Evolutionary conservation across 2,329 filamentous ascomycete genomes (phyloP).

Genomic region (Lasiodiplodia sp.): DNA sequence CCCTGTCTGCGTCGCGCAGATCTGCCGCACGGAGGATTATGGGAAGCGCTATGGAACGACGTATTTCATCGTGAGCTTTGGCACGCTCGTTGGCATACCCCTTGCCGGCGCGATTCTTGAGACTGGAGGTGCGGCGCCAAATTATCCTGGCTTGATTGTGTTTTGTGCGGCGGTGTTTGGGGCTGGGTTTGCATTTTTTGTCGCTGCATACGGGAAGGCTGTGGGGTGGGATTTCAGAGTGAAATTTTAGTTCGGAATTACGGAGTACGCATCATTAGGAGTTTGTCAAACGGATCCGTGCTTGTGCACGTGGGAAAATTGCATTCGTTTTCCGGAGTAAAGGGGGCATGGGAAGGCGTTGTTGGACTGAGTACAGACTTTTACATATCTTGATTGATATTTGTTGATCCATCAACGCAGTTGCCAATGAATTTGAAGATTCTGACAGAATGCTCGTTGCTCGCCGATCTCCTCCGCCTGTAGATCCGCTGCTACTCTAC

Average conservation of each 20-base stretch:
- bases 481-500: too few species aligned
- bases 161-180: slow-evolving; percentile 36
- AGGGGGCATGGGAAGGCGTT: too few species aligned
- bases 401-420: too few species aligned
- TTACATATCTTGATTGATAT: too few species aligned
- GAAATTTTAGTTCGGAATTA: neutral
- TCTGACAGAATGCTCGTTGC: too few species aligned
- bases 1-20: slow-evolving; percentile 70
- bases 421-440: too few species aligned
- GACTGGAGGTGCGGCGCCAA: slow-evolving; percentile 30
- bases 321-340: too few species aligned
- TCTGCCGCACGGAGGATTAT: slow-evolving; percentile 63
- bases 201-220: slow-evolving; percentile 33
- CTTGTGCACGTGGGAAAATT: too few species aligned
- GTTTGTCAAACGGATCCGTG: too few species aligned
- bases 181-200: slow-evolving; percentile 33
- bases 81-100: slow-evolving; percentile 68
- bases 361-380: too few species aligned
- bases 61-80: slow-evolving; percentile 67
- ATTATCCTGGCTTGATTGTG: slow-evolving; percentile 35
- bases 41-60: slow-evolving; percentile 67
- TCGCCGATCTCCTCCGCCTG: too few species aligned
- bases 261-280: too few species aligned
- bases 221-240: slow-evolving; percentile 32
- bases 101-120: slow-evolving; percentile 60